Evolutionary conservation across 768 basidiomycete genomes (phyloP), one percentile per base, ranked within the genome.

Genomic region (Suillus subluteus): DNA sequence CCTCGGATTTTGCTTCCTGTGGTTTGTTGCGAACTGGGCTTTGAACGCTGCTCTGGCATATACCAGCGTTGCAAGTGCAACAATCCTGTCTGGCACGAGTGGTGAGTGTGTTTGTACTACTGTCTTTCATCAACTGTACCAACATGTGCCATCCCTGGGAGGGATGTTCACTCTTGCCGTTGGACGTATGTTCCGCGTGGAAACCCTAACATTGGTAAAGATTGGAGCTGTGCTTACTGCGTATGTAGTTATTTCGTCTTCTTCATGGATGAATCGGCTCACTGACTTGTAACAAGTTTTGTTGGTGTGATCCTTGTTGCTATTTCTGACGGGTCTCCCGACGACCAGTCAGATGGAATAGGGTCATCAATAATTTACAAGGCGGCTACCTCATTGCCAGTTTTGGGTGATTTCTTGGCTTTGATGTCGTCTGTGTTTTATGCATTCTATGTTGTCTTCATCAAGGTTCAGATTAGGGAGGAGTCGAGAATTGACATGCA

Each of bases 21-120:
- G 96, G 95, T 98, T 99, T 73, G 81, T 89, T 44, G 97, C 97
- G 15, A 99, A 99, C 73, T 99, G 96, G 94, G 77, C 88, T 13
- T 80, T 97, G 38, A 98, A 96, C 74, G 90, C 89, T 1, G 83
- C 92, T 23, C 82, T 99, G 55, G 89, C 87, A 38, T 92, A 90
- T 74, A 99, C 97, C 2, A 95, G 90, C 72, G 96, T 98, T n/a
- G 94, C 94, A 2, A 97, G 95, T 75, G 88, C 94, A 23, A 98
- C 96, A 5, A 90, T 98, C 44, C 78, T 98, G 62, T 91, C 93
- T 2, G 89, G 91, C 73, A 96, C 89, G 83, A 96, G 94, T 69
- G 95, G 96, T 95, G 70, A 41, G 88, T 76, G 43, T 55, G 55
- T 43, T 23, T 30, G 26, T 41, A 26, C 40, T 30, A 46, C 11